Evolutionary conservation across 73 alveolate genomes (phyloP), one percentile per base, ranked within the genome.

Genomic region (Paramecium pentaurelia): DNA sequence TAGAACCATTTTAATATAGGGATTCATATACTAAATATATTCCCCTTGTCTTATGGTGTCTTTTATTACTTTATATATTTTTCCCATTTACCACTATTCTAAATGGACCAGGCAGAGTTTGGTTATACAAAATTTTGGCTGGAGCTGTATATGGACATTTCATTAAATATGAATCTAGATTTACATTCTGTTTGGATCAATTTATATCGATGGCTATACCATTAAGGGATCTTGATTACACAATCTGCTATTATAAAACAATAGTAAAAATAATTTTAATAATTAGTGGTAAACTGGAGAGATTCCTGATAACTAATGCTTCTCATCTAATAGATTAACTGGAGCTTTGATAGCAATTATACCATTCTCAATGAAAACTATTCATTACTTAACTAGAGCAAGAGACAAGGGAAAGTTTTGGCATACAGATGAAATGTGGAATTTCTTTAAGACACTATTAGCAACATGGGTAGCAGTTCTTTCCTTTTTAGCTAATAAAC

Each of bases 401-500:
- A 16, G 75, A 28, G 44, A 28, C 49, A 80, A 80, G 27, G 91
- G 91, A 3, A 49, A 42, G 58, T 80, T 80, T 80, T 80, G 91
- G 91, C 37, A 49, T 20, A 80, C 91, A 6, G 91, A 80, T 80
- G 91, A 80, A 25, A 80, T 80, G 91, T 45, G 75, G 91, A 80
- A 80, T 80, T 80, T 80, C 54, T 80, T 80, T 47, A 80, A 80
- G 45, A 80, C 71, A 10, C 14, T 80, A 10, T 49, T 80, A 22
- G 91, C 77, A 14, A 36, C 47, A 0, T 27, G 32, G 58, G 75
- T 80, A 45, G 75, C 64, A 25, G 30, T 28, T 27, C 28, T 80
- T 8, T 80, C 75, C 3, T 80, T 40, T 27, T 47, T 80, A 49
- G 44, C 71, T 22, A 80, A 22, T 40, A 14, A 45, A 28, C 25